These are phyloP conservation scores for Cyclocybe cylindracea DNA, from an alignment of 768 basidiomycete genomes.

Conservation along the genomic window DNA sequence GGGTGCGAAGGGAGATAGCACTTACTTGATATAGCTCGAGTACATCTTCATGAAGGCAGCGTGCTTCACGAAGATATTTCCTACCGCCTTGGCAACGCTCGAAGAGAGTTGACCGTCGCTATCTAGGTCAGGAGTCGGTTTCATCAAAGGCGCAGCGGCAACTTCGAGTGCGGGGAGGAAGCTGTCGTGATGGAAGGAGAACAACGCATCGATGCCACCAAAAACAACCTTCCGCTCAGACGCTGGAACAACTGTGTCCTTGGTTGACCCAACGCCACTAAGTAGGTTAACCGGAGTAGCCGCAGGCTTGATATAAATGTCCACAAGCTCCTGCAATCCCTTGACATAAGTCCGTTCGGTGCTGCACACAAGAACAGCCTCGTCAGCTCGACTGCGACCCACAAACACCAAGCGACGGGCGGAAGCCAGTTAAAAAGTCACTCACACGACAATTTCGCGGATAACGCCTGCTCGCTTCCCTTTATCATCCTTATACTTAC, in stretches of 20 bases:
- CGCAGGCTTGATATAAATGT: slow-evolving; percentile 92
- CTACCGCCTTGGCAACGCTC: slow-evolving; percentile 77
- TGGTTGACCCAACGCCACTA: slow-evolving; percentile 67
- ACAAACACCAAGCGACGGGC: background rate
- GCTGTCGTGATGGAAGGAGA: slow-evolving; percentile 90
- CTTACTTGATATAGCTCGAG: slow-evolving; percentile 94
- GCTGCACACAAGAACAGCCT: slow-evolving; percentile 38
- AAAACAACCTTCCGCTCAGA: slow-evolving; percentile 92
- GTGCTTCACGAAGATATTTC: slow-evolving; percentile 88
- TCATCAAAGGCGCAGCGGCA: slow-evolving; percentile 71
- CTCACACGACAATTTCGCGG: slow-evolving; percentile 89
- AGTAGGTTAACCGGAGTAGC: slow-evolving; percentile 68
- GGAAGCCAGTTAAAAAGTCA: slow-evolving; percentile 14
- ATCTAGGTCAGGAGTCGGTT: slow-evolving; percentile 50
- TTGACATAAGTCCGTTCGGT: slow-evolving; percentile 96
- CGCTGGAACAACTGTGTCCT: slow-evolving; percentile 84
- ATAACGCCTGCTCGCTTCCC: slow-evolving; percentile 81
- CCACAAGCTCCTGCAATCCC: slow-evolving; percentile 90
- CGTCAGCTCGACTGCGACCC: slow-evolving; percentile 14
- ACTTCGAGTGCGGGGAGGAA: slow-evolving; percentile 89
- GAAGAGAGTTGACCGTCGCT: slow-evolving; percentile 73
- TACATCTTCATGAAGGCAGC: slow-evolving; percentile 99
- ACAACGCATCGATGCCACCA: slow-evolving; percentile 84
- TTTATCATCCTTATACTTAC: slow-evolving; percentile 92
- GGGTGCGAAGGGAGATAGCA: slow-evolving; percentile 1